Evolutionary conservation across 345 rosid species (phyloP).

Genomic region (Salix caprea): DNA sequence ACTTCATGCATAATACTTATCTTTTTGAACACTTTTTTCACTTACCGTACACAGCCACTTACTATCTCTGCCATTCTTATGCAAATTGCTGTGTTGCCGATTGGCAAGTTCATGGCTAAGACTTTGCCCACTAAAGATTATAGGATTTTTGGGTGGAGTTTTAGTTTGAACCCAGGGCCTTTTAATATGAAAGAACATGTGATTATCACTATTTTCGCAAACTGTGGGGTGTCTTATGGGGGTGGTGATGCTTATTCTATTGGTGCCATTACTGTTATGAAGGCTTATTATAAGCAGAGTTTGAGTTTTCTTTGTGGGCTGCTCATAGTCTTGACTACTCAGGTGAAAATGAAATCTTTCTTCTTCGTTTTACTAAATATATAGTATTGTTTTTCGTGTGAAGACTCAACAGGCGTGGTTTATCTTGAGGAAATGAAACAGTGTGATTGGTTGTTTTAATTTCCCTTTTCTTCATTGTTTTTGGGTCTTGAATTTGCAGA

Average conservation of each 20-base stretch:
- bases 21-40: constrained; percentile 98
- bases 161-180: constrained; percentile 82
- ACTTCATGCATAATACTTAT: constrained; percentile 63
- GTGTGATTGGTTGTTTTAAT: neutral
- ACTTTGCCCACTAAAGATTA: constrained; percentile 49
- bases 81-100: constrained; percentile 92
- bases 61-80: constrained; percentile 88
- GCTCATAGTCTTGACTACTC: constrained; percentile 81
- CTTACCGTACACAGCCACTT: constrained; percentile 98
- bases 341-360: constrained; percentile 37
- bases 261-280: constrained; percentile 98
- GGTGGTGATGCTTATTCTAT: constrained; percentile 99
- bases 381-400: neutral
- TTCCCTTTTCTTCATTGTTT: neutral
- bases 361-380: neutral
- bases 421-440: neutral
- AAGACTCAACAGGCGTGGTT: neutral
- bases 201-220: constrained; percentile 88
- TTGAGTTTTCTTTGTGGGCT: constrained; percentile 69
- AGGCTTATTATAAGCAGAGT: constrained; percentile 83
- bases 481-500: constrained; percentile 32
- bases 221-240: constrained; percentile 83
- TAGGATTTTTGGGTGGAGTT: constrained; percentile 48
- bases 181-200: constrained; percentile 98
- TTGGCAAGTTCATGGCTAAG: constrained; percentile 87